These are phyloP conservation scores for Nicotiana otophora DNA, from an alignment of 257 asterid genomes.

Conservation along the genomic window DNA sequence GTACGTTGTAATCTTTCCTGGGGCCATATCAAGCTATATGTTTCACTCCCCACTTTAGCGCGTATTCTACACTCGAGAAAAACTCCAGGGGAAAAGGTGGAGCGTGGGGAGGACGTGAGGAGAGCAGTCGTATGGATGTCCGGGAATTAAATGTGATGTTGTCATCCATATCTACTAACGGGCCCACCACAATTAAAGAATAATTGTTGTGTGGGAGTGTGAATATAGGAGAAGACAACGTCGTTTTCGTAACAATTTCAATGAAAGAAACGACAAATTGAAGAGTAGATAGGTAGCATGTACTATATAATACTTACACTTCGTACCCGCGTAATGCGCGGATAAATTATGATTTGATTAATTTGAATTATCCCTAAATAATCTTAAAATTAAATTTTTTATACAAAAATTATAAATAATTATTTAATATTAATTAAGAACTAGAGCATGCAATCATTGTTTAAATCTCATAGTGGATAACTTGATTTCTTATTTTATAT, in stretches of 20 bases:
- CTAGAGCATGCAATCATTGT: no score
- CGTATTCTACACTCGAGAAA: neutral
- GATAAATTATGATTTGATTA: no score
- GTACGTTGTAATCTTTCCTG: conserved; percentile 14
- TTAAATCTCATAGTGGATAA: no score
- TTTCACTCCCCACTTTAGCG: neutral
- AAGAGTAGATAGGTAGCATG: neutral
- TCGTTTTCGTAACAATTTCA: neutral
- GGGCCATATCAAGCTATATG: neutral
- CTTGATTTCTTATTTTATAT: no score
- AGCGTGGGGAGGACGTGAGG: neutral
- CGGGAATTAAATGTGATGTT: neutral
- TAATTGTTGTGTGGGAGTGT: neutral
- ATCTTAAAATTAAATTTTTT: no score
- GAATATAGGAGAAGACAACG: neutral
- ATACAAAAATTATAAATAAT: no score
- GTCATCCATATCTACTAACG: conserved; percentile 13
- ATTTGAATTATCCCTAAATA: no score
- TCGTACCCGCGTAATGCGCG: no score
- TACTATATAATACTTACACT: neutral
- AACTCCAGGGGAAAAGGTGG: neutral
- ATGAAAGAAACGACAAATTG: neutral
- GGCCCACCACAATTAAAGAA: conserved; percentile 1
- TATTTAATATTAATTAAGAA: no score
- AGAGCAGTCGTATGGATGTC: neutral